Evolutionary conservation across 2,329 filamentous ascomycete genomes (phyloP), one percentile per base, ranked within the genome.

Genomic region (Pseudogymnoascus sp.): DNA sequence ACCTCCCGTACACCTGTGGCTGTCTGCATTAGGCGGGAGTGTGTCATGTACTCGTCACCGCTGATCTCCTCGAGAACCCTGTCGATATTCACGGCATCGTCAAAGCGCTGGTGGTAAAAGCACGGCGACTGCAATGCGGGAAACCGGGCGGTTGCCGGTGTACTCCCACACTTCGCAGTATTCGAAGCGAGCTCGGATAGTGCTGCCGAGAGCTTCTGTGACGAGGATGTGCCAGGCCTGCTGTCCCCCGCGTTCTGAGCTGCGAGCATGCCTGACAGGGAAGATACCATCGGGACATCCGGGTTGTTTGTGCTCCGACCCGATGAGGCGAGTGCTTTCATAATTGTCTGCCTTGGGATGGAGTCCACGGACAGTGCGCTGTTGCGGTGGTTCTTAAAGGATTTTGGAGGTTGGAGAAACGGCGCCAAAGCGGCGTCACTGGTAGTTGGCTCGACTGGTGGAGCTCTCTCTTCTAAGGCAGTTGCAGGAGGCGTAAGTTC

Each of bases 31-130:
- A 99, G 84, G 61, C 92, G 86, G 8, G 91, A 96, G 76, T 97
- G 94, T 35, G 92, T 96, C 80, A 97, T 88, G 75, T 85, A 91
- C 70, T 96, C 91, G 68, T 94, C 88, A 61, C 86, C 89, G 72
- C 88, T 88, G 70, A 97, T 96, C 76, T 99, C 94, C 72, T 97
- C 92, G 5, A 99, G 81, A 5, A 99, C 92, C 76, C 90, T 94
- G 68, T 94, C 90, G 63, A 97, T 91, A 74, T 99, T 91, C 69
- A 99, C 91, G 7, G 92, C 91, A 73, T 96, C 92, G 70, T 97
- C 94, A 72, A 99, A 99, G 65, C 93, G 86, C 76, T 95, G 90
- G 77, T 99, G 94, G 78, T 96, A 97, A 78, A 96, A 99, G 78
- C 94, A 99, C 12, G 94, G 94, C 48, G 92, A 97, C 69, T 93